phyloP scores from a whole-genome alignment of 1,284 basidiomycete species.

The Fomes fomentarius region DNA sequence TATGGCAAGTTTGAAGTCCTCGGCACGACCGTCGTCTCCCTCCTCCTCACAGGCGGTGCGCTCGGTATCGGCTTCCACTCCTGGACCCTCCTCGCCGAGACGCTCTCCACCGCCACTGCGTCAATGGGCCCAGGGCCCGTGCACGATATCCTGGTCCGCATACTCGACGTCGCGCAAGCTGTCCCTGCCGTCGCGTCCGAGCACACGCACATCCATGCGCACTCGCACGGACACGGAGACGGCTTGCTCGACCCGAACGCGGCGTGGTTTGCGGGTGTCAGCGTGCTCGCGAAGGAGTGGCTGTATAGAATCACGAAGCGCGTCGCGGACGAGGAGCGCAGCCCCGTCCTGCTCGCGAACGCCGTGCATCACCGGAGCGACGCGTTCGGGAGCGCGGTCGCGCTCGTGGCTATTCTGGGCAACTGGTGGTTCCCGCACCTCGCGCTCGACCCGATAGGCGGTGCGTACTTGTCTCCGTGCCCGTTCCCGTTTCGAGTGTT shows the following conservation, averaged over 20 bases:
- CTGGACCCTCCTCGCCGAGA: slow-evolving; percentile 76
- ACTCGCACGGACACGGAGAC: slow-evolving; percentile 51
- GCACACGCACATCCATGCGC: slow-evolving; percentile 59
- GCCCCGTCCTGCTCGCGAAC: slow-evolving; percentile 90
- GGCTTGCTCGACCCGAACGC: slow-evolving; percentile 89
- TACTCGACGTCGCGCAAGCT: slow-evolving; percentile 57
- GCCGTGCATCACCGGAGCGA: slow-evolving; percentile 95
- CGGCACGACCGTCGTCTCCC: slow-evolving; percentile 83
- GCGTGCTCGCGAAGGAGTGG: slow-evolving; percentile 90
- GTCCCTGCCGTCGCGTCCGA: slow-evolving; percentile 47
- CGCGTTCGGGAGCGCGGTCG: slow-evolving; percentile 88
- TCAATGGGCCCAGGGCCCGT: slow-evolving; percentile 60
- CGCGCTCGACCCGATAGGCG: slow-evolving; percentile 93
- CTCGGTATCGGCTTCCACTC: slow-evolving; percentile 95
- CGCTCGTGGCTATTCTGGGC: slow-evolving; percentile 88
- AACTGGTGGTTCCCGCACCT: slow-evolving; percentile 84
- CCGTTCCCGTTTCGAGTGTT: slow-evolving; percentile 4
- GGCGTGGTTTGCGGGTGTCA: slow-evolving; percentile 91
- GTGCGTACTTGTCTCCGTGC: slow-evolving; percentile 40
- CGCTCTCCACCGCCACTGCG: slow-evolving; percentile 61
- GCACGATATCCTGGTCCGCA: slow-evolving; percentile 60
- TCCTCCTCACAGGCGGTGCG: slow-evolving; percentile 85
- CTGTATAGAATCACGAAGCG: slow-evolving; percentile 86
- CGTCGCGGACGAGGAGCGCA: slow-evolving; percentile 89
- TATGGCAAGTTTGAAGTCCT: slow-evolving; percentile 96